Percentiles rank a stretch among this genome's conserved stretches.
phyloP scores from a whole-genome alignment of 768 basidiomycete species.

The Coprinopsis strossmayeri region DNA sequence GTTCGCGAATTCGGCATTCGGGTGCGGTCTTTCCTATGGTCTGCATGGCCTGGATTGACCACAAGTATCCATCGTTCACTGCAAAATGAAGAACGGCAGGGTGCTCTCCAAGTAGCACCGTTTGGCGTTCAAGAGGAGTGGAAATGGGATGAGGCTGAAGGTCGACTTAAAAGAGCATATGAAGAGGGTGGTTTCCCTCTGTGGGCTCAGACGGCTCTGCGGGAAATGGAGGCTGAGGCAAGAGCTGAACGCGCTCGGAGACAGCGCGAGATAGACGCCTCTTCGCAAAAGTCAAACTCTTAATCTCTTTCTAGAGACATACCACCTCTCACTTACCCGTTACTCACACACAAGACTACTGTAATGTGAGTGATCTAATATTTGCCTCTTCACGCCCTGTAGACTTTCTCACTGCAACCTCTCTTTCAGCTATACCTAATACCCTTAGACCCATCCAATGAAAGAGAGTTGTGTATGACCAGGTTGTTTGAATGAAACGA shows the following conservation, averaged over 20 bases:
- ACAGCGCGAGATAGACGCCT: conserved; percentile 16
- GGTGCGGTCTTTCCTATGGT: conserved; percentile 45
- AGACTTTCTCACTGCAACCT: too few relatives aligned
- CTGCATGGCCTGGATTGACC: conserved; percentile 42
- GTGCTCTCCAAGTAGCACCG: conserved; percentile 12
- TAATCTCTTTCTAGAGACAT: too few relatives aligned
- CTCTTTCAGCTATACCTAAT: too few relatives aligned
- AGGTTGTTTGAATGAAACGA: too few relatives aligned
- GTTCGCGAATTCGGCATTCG: conserved; percentile 52
- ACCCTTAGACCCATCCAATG: too few relatives aligned
- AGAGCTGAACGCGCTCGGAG: conserved; percentile 39
- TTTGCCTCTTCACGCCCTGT: too few relatives aligned
- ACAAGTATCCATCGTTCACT: conserved; percentile 43
- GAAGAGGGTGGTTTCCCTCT: conserved; percentile 50
- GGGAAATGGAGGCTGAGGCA: conserved; percentile 55
- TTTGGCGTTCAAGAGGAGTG: conserved; percentile 31
- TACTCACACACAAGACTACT: too few relatives aligned
- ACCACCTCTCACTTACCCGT: too few relatives aligned
- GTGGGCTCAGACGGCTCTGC: conserved; percentile 47
- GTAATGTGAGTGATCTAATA: too few relatives aligned
- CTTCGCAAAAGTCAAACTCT: not conserved
- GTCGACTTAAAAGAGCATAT: conserved; percentile 48
- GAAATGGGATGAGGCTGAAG: conserved; percentile 48
- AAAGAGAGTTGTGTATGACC: too few relatives aligned
- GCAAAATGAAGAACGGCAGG: conserved; percentile 24